Evolutionary conservation across 2,329 filamentous ascomycete species (phyloP), one percentile per base, ranked within the genome.

Genomic region (Trichoderma brevicompactum): DNA sequence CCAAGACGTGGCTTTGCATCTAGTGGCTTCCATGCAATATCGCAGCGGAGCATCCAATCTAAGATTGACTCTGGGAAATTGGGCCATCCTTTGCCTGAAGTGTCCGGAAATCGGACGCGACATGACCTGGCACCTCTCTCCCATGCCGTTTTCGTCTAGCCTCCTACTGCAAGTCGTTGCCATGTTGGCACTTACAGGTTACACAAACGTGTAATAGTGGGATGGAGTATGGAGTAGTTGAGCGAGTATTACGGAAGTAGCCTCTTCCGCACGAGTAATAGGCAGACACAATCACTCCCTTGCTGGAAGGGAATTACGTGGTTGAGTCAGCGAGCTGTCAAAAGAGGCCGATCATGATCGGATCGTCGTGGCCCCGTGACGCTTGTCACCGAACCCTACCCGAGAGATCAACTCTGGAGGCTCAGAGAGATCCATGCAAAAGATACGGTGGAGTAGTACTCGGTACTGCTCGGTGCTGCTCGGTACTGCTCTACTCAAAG

Each of bases 281-380:
- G 23, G 23, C 23, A 28, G 5, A 28, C 23, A 28, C 5, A 28
- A 28, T 2, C 23, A 2, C 23, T 28, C 23, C 23, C 23, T 28
- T 28, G 12, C 15, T 6, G 34, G 50, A 40, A 23, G 19, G 8
- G 8, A 7, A 12, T 38, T 48, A 49, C 17, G 17, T 13, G 43
- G 13, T 32, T 17, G 2, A 17, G 44, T 17, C 17, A 28, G n/a
- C 17, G 19, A 4, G 17, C 34, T 17, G 28, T 32, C 17, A 15
- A 52, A 23, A 8, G 46, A 8, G 46, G 46, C 58, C 58, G 36
- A 61, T 61, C 58, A 6, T 61, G 44, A 50, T 50, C 58, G 58
- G 58, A 41, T 43, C 58, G 58, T 61, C 58, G 58, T 9, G 13
- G 17, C 10, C n/a, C n/a, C 43, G 13, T 61, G 13, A n/a, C 43